These are phyloP conservation scores for Pseudozyma flocculosa DNA, from an alignment of 1,284 basidiomycete genomes.

Conservation along the genomic window DNA sequence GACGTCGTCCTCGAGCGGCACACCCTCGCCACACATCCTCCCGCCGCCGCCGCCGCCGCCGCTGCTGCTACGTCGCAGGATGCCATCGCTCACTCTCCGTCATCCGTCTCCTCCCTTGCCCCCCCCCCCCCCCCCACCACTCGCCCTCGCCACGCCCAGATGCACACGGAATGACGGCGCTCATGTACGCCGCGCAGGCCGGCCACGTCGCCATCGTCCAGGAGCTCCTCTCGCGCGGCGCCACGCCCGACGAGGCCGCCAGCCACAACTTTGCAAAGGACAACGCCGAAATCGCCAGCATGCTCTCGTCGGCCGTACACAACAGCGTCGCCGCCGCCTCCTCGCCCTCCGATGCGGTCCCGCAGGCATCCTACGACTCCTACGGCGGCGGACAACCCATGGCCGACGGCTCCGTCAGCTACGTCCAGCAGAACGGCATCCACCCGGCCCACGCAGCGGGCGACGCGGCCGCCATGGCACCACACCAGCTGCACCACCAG, in stretches of 20 bases:
- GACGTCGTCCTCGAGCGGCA: too few species aligned
- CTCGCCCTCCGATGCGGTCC: constrained; percentile 30
- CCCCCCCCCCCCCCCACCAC: too few species aligned
- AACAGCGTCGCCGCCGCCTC: too few species aligned
- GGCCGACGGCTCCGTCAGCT: constrained; percentile 43
- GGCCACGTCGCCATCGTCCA: constrained; percentile 47
- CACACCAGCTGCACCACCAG: background rate
- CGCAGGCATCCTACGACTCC: constrained; percentile 24
- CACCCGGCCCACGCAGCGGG: background rate
- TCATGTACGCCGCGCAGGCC: constrained; percentile 36
- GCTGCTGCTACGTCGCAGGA: too few species aligned
- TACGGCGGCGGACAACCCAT: constrained; percentile 46
- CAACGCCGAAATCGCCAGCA: constrained; percentile 12
- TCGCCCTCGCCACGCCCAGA: too few species aligned
- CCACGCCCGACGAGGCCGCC: constrained; percentile 20
- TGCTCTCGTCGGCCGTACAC: constrained; percentile 20
- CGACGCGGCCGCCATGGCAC: background rate
- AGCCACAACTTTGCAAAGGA: constrained; percentile 25
- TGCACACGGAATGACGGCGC: constrained; percentile 28
- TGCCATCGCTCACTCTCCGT: constrained; percentile 1
- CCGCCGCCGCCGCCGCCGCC: background rate
- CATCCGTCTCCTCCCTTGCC: too few species aligned
- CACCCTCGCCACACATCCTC: background rate
- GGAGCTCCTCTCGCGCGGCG: constrained; percentile 41
- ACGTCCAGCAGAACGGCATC: constrained; percentile 20